Percentiles rank a stretch among this genome's conserved stretches.
Conservation (phyloP, 169 alveolate genomes). For the Sarcocystis neurona region DNA sequence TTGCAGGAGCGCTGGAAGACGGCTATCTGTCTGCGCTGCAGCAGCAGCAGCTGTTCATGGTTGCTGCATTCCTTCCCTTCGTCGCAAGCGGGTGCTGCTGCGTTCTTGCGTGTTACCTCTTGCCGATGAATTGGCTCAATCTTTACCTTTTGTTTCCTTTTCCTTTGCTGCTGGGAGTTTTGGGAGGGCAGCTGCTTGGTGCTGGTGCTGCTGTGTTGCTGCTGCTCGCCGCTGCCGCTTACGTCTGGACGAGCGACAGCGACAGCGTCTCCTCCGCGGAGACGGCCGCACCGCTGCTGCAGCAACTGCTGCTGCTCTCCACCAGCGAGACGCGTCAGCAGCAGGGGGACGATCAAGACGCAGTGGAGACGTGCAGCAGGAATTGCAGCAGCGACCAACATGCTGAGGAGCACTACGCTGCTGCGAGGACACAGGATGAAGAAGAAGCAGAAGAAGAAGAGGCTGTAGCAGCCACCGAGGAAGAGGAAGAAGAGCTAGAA, state of each 20-base stretch:
- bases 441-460: too few species aligned
- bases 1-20: too few species aligned
- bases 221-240: background rate
- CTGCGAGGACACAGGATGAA: too few species aligned
- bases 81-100: background rate
- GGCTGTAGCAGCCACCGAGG: too few species aligned
- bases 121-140: constrained; percentile 18
- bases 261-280: background rate
- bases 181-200: constrained; percentile 2
- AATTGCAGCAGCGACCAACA: too few species aligned
- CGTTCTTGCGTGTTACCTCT: background rate
- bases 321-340: background rate
- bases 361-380: too few species aligned
- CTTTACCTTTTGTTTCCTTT: background rate
- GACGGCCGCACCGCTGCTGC: constrained; percentile 23
- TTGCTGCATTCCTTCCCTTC: constrained; percentile 10
- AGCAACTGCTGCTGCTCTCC: constrained; percentile 6
- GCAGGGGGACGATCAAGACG: too few species aligned
- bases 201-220: background rate
- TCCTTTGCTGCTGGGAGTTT: background rate
- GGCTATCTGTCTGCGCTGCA: constrained; percentile 13
- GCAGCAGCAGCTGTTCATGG: background rate
- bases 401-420: too few species aligned
- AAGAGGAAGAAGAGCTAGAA: too few species aligned
- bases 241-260: background rate